Percentiles rank a stretch among this genome's conserved stretches.
Evolutionary conservation across 1,284 basidiomycete species (phyloP).

Genomic region (Rugosomyces carneus): DNA sequence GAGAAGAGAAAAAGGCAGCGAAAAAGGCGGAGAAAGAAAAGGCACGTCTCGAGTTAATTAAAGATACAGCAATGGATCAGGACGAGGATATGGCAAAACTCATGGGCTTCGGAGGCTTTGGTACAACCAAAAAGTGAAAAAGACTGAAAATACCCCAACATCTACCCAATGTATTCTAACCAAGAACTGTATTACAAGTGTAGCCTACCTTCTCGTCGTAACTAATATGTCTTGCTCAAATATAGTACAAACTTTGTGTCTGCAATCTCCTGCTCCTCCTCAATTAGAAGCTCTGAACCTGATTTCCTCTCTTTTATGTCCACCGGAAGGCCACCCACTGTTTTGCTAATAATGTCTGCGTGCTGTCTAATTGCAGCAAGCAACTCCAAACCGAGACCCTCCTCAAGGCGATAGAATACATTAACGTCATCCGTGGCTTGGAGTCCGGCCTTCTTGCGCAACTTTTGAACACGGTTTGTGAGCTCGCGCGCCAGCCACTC

Average conservation of each 20-base stretch:
- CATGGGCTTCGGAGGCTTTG: constrained; percentile 95
- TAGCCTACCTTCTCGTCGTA: constrained; percentile 20
- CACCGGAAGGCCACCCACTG: constrained; percentile 68
- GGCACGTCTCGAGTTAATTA: constrained; percentile 54
- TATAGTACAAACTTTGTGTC: constrained; percentile 77
- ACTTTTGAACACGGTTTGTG: constrained; percentile 91
- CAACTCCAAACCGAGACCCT: constrained; percentile 62
- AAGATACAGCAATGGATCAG: constrained; percentile 44
- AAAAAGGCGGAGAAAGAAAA: constrained; percentile 71
- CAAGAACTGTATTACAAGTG: constrained; percentile 26
- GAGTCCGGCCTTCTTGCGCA: constrained; percentile 93
- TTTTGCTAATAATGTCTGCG: constrained; percentile 70
- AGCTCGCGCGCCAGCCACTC: constrained; percentile 90
- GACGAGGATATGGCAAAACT: constrained; percentile 70
- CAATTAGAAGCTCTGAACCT: constrained; percentile 50
- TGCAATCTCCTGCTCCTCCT: constrained; percentile 85
- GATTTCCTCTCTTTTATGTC: constrained; percentile 51
- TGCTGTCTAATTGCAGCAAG: constrained; percentile 67
- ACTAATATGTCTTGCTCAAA: constrained; percentile 25
- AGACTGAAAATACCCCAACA: constrained; percentile 1
- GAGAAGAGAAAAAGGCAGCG: constrained; percentile 65
- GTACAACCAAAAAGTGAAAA: constrained; percentile 65
- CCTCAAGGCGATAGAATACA: constrained; percentile 82
- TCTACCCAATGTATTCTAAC: constrained; percentile 22
- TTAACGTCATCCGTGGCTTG: constrained; percentile 94